Evolutionary conservation across 352 stramenopile species (phyloP).

Genomic region (Pythium sp.): DNA sequence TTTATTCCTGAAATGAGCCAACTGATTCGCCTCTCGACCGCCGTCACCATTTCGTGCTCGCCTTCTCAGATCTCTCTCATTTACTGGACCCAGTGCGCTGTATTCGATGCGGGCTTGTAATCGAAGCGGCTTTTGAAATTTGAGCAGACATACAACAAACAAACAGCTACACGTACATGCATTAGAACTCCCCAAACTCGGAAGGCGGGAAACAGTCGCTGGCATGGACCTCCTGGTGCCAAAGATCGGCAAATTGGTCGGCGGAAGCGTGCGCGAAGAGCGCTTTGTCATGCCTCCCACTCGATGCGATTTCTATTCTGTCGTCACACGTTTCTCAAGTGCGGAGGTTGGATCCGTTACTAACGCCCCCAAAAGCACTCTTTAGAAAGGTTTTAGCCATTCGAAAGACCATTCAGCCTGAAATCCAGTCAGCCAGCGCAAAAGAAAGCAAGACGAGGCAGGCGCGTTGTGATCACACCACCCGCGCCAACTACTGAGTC

Average conservation of each 20-base stretch:
- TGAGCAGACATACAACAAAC: too few relatives aligned
- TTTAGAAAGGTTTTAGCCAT: background rate
- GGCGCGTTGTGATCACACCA: background rate
- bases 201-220: constrained; percentile 92
- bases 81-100: too few relatives aligned
- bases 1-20: too few relatives aligned
- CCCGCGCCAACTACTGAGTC: background rate
- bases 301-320: background rate
- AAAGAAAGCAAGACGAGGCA: constrained; percentile 17
- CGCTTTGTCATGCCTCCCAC: constrained; percentile 42
- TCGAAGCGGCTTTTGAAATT: too few relatives aligned
- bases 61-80: too few relatives aligned
- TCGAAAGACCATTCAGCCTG: background rate
- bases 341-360: constrained; percentile 1
- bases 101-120: too few relatives aligned
- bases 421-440: constrained; percentile 4
- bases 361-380: background rate
- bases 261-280: constrained; percentile 96
- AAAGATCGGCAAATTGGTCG: constrained; percentile 95
- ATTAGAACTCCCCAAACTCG: constrained; percentile 86
- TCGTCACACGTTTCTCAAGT: constrained; percentile 2
- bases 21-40: too few relatives aligned
- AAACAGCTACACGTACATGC: too few relatives aligned
- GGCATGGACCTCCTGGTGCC: constrained; percentile 97
- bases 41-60: too few relatives aligned